phyloP scores from a whole-genome alignment of 2,329 filamentous ascomycete genomes.

The Fusarium caatingaense region DNA sequence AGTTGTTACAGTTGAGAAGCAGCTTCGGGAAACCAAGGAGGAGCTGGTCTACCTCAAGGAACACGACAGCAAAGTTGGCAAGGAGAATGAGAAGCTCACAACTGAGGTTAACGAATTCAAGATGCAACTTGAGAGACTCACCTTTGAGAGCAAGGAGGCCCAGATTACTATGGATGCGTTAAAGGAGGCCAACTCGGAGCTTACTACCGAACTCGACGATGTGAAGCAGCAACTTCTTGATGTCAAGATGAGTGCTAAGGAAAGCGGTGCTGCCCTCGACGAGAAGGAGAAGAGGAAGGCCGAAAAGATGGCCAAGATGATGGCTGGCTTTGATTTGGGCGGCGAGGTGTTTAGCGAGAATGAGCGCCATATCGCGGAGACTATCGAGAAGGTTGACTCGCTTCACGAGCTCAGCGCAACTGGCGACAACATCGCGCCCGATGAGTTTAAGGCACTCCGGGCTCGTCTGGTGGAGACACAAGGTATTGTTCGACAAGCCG shows the following conservation, averaged over 20 bases:
- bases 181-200: constrained; percentile 94
- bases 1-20: constrained; percentile 82
- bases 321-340: constrained; percentile 96
- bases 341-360: constrained; percentile 94
- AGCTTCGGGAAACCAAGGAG: constrained; percentile 83
- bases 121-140: constrained; percentile 96
- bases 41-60: constrained; percentile 89
- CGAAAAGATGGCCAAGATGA: constrained; percentile 99
- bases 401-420: constrained; percentile 80
- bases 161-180: constrained; percentile 97
- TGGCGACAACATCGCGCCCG: constrained; percentile 83
- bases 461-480: constrained; percentile 88
- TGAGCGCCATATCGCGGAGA: constrained; percentile 83
- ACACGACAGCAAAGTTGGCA: constrained; percentile 82
- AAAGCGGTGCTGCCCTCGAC: constrained; percentile 87
- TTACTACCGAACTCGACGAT: constrained; percentile 91
- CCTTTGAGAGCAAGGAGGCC: constrained; percentile 96
- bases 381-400: constrained; percentile 84
- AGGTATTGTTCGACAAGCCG: constrained; percentile 90
- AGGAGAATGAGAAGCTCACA: constrained; percentile 89
- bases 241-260: constrained; percentile 95
- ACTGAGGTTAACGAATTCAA: constrained; percentile 91
- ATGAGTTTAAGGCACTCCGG: constrained; percentile 82
- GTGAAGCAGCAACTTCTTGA: constrained; percentile 96
- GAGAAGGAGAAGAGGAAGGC: constrained; percentile 99